Evolutionary conservation across 1,139 yeast species (phyloP).

Genomic region (Yamadazyma diospyri): DNA sequence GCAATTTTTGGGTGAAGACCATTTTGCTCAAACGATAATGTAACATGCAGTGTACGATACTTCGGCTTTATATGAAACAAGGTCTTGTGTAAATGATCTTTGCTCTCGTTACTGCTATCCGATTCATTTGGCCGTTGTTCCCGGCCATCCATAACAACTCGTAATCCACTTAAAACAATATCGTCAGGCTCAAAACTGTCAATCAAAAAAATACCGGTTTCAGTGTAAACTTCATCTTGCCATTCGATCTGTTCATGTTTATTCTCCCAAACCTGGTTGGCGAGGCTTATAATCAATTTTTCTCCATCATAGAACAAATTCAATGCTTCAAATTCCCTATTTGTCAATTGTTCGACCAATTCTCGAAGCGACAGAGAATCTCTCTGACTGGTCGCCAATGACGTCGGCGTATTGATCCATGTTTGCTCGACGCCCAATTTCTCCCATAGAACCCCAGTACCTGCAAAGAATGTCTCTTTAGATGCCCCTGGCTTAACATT

Average conservation of each 20-base stretch:
- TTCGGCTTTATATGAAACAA: constrained; percentile 44
- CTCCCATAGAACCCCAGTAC: constrained; percentile 18
- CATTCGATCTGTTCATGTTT: constrained; percentile 9
- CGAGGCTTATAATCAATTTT: constrained; percentile 15
- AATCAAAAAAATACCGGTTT: constrained; percentile 33
- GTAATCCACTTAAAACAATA: constrained; percentile 31
- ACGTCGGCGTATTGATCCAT: constrained; percentile 21
- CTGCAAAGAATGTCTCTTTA: constrained; percentile 19
- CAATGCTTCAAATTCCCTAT: constrained; percentile 9
- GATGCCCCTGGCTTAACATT: constrained; percentile 26
- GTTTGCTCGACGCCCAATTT: constrained; percentile 16
- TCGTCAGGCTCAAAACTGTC: constrained; percentile 35
- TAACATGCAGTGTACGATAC: constrained; percentile 22
- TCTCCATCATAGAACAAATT: constrained; percentile 17
- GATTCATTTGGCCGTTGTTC: background rate
- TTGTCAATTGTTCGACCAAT: constrained; percentile 1
- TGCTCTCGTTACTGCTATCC: constrained; percentile 5
- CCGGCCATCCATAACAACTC: constrained; percentile 20
- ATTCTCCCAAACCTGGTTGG: constrained; percentile 8
- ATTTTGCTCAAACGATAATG: constrained; percentile 18
- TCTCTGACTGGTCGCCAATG: constrained; percentile 18
- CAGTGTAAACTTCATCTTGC: constrained; percentile 18
- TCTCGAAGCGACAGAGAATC: background rate
- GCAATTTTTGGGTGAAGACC: constrained; percentile 38
- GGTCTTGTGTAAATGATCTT: constrained; percentile 26